These are phyloP conservation scores for Cryoendolithus antarcticus DNA, from an alignment of 2,329 filamentous ascomycete species.

Conservation along the genomic window DNA sequence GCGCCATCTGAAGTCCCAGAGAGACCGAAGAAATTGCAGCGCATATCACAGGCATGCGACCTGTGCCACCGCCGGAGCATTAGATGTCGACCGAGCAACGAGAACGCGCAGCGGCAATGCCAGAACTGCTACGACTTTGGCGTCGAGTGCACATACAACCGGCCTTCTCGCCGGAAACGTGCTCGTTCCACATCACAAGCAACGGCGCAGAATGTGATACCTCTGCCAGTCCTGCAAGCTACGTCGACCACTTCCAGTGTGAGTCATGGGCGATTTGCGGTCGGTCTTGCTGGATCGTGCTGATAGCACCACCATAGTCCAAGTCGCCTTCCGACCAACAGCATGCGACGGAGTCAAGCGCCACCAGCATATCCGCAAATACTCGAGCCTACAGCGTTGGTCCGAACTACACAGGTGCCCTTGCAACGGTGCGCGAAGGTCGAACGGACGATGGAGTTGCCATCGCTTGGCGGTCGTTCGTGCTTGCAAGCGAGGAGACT, in stretches of 20 bases:
- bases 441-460: conserved; percentile 11
- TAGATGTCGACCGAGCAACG: conserved; percentile 28
- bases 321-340: not conserved
- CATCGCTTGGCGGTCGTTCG: conserved; percentile 30
- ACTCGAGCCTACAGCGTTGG: not conserved
- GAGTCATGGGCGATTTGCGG: too few species aligned
- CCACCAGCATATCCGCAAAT: too few species aligned
- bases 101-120: conserved; percentile 27
- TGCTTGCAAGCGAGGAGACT: conserved; percentile 25
- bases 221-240: too few species aligned
- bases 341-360: too few species aligned
- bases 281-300: too few species aligned
- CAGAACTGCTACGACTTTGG: conserved; percentile 40
- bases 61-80: conserved; percentile 40
- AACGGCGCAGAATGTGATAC: too few species aligned
- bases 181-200: too few species aligned
- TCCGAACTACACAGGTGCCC: conserved; percentile 12
- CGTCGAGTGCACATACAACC: conserved; percentile 36
- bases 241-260: too few species aligned
- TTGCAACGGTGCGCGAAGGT: conserved; percentile 13
- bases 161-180: conserved; percentile 28
- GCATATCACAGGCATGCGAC: conserved; percentile 30
- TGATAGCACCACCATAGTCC: not conserved
- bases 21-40: conserved; percentile 23
- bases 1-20: too few species aligned